Evolutionary conservation across 2,329 filamentous ascomycete genomes (phyloP).

Genomic region (Grosmannia penicillata): DNA sequence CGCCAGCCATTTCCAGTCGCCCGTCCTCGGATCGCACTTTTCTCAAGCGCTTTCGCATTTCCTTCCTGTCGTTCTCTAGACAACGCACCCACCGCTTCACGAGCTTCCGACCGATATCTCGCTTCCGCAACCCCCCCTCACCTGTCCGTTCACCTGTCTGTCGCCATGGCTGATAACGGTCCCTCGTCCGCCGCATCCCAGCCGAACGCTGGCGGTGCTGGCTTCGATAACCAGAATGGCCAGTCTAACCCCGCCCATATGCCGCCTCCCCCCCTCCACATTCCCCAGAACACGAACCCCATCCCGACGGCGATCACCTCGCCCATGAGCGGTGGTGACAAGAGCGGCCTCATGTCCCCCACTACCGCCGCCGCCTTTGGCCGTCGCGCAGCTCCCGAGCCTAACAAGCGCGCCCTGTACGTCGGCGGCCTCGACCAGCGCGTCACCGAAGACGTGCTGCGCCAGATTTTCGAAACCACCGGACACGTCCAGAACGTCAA

Average conservation of each 20-base stretch:
- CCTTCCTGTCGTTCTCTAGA: too few species aligned
- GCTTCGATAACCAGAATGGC: constrained; percentile 63
- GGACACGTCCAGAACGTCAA: constrained; percentile 98
- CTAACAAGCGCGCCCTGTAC: constrained; percentile 95
- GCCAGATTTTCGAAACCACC: constrained; percentile 97
- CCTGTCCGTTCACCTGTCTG: too few species aligned
- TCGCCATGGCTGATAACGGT: constrained; percentile 65
- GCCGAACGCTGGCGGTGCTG: constrained; percentile 54
- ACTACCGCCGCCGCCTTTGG: constrained; percentile 67
- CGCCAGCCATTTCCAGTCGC: too few species aligned
- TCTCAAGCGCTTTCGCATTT: too few species aligned
- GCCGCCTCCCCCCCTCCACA: constrained; percentile 82
- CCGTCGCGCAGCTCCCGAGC: constrained; percentile 86
- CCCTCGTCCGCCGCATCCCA: constrained; percentile 48
- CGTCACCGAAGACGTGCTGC: constrained; percentile 89
- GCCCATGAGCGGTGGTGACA: constrained; percentile 56
- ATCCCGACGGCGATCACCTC: constrained; percentile 88
- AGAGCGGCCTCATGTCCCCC: constrained; percentile 63
- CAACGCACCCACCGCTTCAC: background rate
- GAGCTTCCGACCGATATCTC: background rate
- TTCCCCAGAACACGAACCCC: constrained; percentile 91
- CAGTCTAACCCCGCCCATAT: constrained; percentile 62
- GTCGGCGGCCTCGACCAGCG: constrained; percentile 89
- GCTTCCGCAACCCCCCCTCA: too few species aligned
- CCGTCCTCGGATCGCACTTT: too few species aligned